Evolutionary conservation across 208 protist species (phyloP), one percentile per base, ranked within the genome.

Genomic region (Trypanosoma grayi): DNA sequence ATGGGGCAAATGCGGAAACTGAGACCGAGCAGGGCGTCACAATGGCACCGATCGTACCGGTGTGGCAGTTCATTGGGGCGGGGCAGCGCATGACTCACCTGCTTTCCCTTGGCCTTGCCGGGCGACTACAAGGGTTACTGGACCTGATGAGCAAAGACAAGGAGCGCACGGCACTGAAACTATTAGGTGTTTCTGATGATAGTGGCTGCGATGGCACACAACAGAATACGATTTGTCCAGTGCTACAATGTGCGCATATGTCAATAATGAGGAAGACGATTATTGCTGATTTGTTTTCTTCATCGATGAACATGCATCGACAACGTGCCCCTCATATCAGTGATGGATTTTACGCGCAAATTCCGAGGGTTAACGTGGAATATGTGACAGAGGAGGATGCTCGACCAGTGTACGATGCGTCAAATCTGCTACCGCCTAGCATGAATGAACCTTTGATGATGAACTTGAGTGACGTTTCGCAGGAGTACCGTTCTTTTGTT

Each of bases 171-270:
- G 18, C 34, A 48, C 36, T 70, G 22, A 58, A 58, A 18, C 50
- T 74, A 4, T 53, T 81, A 28, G 78, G 74, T 43, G 73, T 74
- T 27, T 70, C 73, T 0, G 56, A 66, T 39, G 69, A 63, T 45
- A 43, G 51, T 4, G 81, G 79, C 9, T 75, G 79, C 24, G 81
- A 88, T 54, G 85, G 85, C 34, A 69, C 47, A 27, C 76, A 80
- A 60, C 16, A 36, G 2, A 18, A 16, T 45, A 59, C 51, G 24
- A 44, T 80, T n/a, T 72, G 73, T 20, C 79, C 85, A 1, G 79
- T 73, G 22, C 45, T 92, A 10, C 61, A 78, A 59, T 60, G 70
- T 25, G 62, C 73, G 8, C 55, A 75, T 66, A 70, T 63, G 14
- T 73, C 85, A 0, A 78, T 70, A 22, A 51, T 86, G 39, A 70